Base-by-base conservation (phyloP, 2,329 filamentous ascomycete genomes). In the Ophiostoma australiae region DNA sequence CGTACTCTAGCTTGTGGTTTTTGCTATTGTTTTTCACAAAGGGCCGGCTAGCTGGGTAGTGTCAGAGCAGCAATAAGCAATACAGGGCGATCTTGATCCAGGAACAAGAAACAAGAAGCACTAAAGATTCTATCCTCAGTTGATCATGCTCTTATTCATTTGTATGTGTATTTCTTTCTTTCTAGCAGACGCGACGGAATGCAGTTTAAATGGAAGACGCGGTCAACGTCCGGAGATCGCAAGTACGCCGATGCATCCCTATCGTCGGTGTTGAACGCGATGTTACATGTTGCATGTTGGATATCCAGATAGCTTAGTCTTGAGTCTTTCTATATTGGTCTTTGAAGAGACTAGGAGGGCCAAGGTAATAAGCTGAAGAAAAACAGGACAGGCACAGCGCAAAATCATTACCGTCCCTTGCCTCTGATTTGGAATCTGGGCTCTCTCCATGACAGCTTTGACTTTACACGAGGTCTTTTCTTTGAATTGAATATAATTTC, bases 181-280 rank as follows among this genome's bases (percentile, higher is more conserved):
- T 27, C 23, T 27, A 13, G n/a, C 52, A 27, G n/a, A 58, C 52
- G n/a, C n/a, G 52, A 27, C 52, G 27, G 58, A 63, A 63, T 63
- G 58, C 58, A 17, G 58, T 63, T 63, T 35, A 63, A 63, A 63
- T 63, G 27, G 27, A 63, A 27, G 58, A 63, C 58, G 58, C 58
- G 58, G 13, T 63, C 27, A 33, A 35, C 11, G 58, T 10, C 23
- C 27, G 58, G 27, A 63, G 58, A 63, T 33, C 58, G 15, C 27
- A 63, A 63, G 58, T 63, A 63, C 58, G 27, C 58, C 58, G 58
- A 20, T 63, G 58, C 58, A 27, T 63, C 58, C 58, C 58, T 63
- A 63, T 63, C 58, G 27, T 33, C 58, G 58, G n/a, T 8, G 8
- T 17, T 31, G 23, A 35, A 13, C 58, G 58, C 58, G 23, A 58